Percentiles rank a stretch among this genome's conserved stretches.
Evolutionary conservation across 2,329 filamentous ascomycete genomes (phyloP).

Genomic region (Epichloe amarillans): DNA sequence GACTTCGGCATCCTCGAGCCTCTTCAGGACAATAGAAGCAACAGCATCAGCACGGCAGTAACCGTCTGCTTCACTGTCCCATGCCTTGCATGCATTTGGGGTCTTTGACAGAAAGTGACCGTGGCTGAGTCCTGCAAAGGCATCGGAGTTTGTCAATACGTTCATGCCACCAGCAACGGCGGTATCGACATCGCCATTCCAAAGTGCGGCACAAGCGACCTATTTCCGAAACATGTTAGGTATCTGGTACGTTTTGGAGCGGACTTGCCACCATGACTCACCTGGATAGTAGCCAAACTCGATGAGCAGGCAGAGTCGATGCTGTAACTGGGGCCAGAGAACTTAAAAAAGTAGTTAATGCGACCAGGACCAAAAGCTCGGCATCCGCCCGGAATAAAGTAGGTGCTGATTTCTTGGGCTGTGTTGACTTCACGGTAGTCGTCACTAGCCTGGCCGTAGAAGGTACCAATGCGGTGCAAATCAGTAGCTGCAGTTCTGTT

Average conservation of each 20-base stretch:
- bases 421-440: constrained; percentile 53
- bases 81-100: too few relatives aligned
- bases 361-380: constrained; percentile 55
- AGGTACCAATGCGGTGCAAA: too few relatives aligned
- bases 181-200: constrained; percentile 3
- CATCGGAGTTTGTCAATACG: constrained; percentile 7
- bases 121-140: constrained; percentile 1
- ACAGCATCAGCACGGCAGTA: constrained; percentile 72
- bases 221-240: constrained; percentile 11
- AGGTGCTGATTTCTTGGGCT: constrained; percentile 74
- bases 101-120: constrained; percentile 3
- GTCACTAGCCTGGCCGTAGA: background rate
- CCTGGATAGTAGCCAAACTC: constrained; percentile 45
- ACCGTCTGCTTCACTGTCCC: constrained; percentile 44
- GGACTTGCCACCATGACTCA: too few relatives aligned
- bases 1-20: constrained; percentile 61
- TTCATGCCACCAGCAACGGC: constrained; percentile 3
- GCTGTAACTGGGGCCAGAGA: constrained; percentile 58
- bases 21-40: constrained; percentile 63
- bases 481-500: too few relatives aligned
- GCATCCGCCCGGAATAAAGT: constrained; percentile 45
- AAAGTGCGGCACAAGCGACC: constrained; percentile 3
- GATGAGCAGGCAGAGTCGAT: constrained; percentile 69
- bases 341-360: constrained; percentile 61
- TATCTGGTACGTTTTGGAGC: too few relatives aligned